Evolutionary conservation across 2,329 filamentous ascomycete species (phyloP).

Genomic region (Taxawa tesnikishii): DNA sequence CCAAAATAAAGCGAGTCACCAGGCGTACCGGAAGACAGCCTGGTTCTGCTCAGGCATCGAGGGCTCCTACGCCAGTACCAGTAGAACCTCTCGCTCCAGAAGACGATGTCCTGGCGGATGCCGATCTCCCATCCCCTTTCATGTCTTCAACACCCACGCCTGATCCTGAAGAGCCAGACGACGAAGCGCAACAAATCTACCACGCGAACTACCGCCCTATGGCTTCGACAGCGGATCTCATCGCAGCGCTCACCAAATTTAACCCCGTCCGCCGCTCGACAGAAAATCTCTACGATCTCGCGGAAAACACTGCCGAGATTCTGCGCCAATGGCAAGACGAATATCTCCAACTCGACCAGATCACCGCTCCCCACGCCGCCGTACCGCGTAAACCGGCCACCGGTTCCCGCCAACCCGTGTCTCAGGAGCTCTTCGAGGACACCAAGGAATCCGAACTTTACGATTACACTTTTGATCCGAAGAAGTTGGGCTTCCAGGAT

Average conservation of each 20-base stretch:
- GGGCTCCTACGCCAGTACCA: conserved; percentile 17
- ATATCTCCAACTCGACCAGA: conserved; percentile 41
- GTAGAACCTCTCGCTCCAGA: conserved; percentile 16
- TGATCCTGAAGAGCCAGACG: conserved; percentile 12
- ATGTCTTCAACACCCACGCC: conserved; percentile 7
- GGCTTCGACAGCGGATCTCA: conserved; percentile 28
- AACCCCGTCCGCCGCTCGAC: conserved; percentile 30
- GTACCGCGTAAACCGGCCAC: conserved; percentile 39
- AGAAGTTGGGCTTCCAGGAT: conserved; percentile 41
- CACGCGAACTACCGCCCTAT: conserved; percentile 28
- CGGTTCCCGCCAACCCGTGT: conserved; percentile 33
- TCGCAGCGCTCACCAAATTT: conserved; percentile 30
- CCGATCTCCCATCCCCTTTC: conserved; percentile 13
- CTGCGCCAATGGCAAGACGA: conserved; percentile 47
- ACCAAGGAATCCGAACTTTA: conserved; percentile 50
- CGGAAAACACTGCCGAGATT: conserved; percentile 39
- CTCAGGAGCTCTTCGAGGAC: conserved; percentile 41
- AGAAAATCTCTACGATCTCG: conserved; percentile 43
- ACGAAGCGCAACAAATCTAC: conserved; percentile 26
- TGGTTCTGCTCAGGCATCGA: conserved; percentile 3
- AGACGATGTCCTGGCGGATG: conserved; percentile 18
- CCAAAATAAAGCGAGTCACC: too few species aligned
- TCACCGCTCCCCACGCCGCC: conserved; percentile 38
- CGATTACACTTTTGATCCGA: conserved; percentile 44
- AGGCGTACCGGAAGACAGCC: too few species aligned